Evolutionary conservation across 2,329 filamentous ascomycete genomes (phyloP).

Genomic region (Endocalyx cinctus): DNA sequence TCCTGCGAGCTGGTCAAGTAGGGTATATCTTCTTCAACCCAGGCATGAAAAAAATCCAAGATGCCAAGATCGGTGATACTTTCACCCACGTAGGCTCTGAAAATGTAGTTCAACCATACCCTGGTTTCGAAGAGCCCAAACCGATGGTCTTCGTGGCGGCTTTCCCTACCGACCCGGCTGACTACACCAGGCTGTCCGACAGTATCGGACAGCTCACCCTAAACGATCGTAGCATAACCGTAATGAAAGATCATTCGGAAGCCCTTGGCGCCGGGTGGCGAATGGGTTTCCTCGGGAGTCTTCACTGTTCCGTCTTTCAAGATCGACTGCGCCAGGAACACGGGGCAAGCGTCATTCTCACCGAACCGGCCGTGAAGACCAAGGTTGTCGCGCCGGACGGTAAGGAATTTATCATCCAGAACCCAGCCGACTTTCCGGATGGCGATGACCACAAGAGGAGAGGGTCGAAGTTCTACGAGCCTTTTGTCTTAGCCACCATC

Average conservation of each 20-base stretch:
- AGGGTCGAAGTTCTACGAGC: constrained; percentile 44
- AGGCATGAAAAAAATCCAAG: constrained; percentile 94
- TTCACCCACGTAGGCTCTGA: constrained; percentile 80
- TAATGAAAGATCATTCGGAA: constrained; percentile 92
- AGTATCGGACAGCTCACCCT: constrained; percentile 91
- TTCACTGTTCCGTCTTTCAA: constrained; percentile 99
- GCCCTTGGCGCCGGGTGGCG: constrained; percentile 92
- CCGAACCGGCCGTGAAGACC: constrained; percentile 89
- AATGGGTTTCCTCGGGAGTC: constrained; percentile 88
- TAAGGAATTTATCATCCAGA: constrained; percentile 73
- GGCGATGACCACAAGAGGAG: constrained; percentile 43
- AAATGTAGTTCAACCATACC: constrained; percentile 70
- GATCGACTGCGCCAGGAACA: constrained; percentile 92
- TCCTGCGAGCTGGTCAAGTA: constrained; percentile 85
- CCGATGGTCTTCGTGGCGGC: constrained; percentile 98
- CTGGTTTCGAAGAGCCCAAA: constrained; percentile 95
- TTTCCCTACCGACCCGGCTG: constrained; percentile 86
- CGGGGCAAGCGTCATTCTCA: constrained; percentile 92
- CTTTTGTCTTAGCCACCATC: constrained; percentile 66
- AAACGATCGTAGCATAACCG: constrained; percentile 90
- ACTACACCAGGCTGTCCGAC: constrained; percentile 83
- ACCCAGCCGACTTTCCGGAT: constrained; percentile 84
- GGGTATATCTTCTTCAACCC: constrained; percentile 98
- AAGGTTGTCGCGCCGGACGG: constrained; percentile 77
- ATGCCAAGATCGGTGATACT: constrained; percentile 94